Conservation (phyloP, 2,329 filamentous ascomycete species). For the Trichoderma sp. region DNA sequence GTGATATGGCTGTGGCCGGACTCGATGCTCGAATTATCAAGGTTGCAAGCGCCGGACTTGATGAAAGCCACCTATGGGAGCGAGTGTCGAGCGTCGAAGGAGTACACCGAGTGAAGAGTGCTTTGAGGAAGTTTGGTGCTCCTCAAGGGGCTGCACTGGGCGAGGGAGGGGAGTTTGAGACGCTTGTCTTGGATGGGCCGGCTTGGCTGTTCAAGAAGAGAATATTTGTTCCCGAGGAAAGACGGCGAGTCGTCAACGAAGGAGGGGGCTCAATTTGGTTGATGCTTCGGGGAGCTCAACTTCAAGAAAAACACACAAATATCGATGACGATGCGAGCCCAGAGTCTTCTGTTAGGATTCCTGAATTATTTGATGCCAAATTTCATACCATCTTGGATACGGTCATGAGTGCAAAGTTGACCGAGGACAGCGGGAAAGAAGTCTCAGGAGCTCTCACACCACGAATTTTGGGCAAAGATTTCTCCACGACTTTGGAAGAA, state of each 20-base stretch:
- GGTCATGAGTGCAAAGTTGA: background rate
- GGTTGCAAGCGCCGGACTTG: constrained; percentile 85
- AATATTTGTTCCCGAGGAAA: constrained; percentile 60
- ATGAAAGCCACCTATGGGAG: constrained; percentile 76
- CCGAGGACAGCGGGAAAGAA: background rate
- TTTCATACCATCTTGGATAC: constrained; percentile 48
- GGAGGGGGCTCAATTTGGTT: constrained; percentile 78
- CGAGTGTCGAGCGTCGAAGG: constrained; percentile 63
- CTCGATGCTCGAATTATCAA: constrained; percentile 93
- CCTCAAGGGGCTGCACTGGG: constrained; percentile 73
- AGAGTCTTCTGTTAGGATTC: constrained; percentile 48
- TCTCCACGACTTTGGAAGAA: background rate
- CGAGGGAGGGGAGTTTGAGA: constrained; percentile 96
- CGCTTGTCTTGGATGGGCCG: constrained; percentile 81
- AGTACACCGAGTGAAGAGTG: constrained; percentile 47
- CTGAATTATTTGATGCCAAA: constrained; percentile 63
- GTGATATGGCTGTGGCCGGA: constrained; percentile 75
- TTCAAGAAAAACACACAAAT: constrained; percentile 43
- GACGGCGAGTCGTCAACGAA: constrained; percentile 56
- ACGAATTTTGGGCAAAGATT: background rate
- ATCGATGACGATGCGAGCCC: constrained; percentile 14
- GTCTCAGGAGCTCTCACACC: background rate
- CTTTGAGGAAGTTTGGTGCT: constrained; percentile 66
- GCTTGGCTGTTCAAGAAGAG: constrained; percentile 66
- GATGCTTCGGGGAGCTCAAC: constrained; percentile 56